Percentiles rank a stretch among this genome's conserved stretches.
phyloP scores from a whole-genome alignment of 768 basidiomycete genomes.

The Chlorophyllum brunneum region DNA sequence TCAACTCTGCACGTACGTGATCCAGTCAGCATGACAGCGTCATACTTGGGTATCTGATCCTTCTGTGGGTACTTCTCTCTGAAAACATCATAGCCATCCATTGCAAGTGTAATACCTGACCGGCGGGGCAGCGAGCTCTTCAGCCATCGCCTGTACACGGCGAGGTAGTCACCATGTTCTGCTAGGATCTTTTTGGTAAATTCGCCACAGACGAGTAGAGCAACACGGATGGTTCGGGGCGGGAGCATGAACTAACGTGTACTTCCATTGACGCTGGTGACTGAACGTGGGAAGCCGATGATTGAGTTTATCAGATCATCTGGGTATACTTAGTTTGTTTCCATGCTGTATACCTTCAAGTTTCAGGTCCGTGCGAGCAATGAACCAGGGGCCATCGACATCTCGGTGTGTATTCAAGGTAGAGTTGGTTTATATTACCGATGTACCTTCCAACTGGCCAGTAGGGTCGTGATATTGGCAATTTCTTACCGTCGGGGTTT shows the following conservation, averaged over 20 bases:
- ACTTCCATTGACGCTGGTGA: too few species aligned
- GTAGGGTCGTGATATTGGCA: too few species aligned
- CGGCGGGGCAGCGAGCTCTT: conserved; percentile 21
- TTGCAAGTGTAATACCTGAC: conserved; percentile 43
- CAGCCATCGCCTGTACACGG: conserved; percentile 48
- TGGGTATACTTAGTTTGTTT: too few species aligned
- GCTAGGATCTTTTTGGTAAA: conserved; percentile 40
- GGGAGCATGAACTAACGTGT: background rate
- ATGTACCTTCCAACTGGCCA: too few species aligned
- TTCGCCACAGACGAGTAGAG: conserved; percentile 65
- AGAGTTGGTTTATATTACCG: too few species aligned
- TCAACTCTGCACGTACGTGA: conserved; percentile 47
- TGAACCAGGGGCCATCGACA: too few species aligned
- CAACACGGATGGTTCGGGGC: conserved; percentile 20
- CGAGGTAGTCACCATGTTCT: conserved; percentile 52
- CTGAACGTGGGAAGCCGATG: too few species aligned
- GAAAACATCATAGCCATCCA: conserved; percentile 59
- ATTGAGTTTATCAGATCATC: too few species aligned
- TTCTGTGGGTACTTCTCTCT: conserved; percentile 52
- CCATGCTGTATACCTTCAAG: too few species aligned
- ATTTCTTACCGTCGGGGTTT: too few species aligned
- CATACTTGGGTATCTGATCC: conserved; percentile 47
- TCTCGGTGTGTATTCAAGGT: too few species aligned
- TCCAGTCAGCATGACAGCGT: conserved; percentile 76
- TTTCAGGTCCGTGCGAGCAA: too few species aligned